Base-by-base conservation (phyloP, 768 basidiomycete species). In the Tylopilus sp. region DNA sequence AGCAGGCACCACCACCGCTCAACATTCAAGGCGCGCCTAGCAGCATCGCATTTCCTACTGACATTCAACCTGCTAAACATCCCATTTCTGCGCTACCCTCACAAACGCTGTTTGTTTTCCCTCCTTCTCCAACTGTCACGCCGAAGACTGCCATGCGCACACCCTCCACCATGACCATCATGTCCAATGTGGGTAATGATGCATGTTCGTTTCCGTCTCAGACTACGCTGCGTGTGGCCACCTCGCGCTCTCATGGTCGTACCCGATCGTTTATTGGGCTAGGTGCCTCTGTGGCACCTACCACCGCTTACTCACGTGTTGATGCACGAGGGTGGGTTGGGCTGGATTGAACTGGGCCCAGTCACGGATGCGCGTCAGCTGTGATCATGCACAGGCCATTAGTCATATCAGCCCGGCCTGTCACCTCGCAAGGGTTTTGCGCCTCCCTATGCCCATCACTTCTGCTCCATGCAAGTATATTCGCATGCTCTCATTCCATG, bases 61-160 rank as follows among this genome's bases (percentile, higher is more conserved):
- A 69, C 55, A 45, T 47, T 20, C 50, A 49, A 41, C 48, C 53
- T 52, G 52, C 48, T 20, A 67, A 64, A 47, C 62, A 62, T 48
- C 52, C 59, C n/a, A 56, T 63, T 26, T 57, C 69, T 22, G 63
- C 61, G 48, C 79, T 84, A 30, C 86, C 87, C 28, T 88, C 89
- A 2, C 91, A 92, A 64, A 92, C 90, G 0, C 75, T 92, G 41
- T 91, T 92, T 59, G 84, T 92, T 33, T 92, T 92, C 63, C 90
- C 90, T 1, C 88, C 90, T 28, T 91, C 89, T 5, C 88, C 80
- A 69, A 76, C 67, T 7, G 43, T 81, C 76, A 42, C 60, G 73
- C 55, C 57, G 26, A 25, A 59, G 63, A 76, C 75, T 60, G 74
- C 81, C 40, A 79, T 77, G 47, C 68, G 71, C 35, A 89, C 86